A percentile compares a stretch with the other conserved stretches of the same genome.
Conservation (phyloP, 768 basidiomycete genomes). For the Boletus huronensis region DNA sequence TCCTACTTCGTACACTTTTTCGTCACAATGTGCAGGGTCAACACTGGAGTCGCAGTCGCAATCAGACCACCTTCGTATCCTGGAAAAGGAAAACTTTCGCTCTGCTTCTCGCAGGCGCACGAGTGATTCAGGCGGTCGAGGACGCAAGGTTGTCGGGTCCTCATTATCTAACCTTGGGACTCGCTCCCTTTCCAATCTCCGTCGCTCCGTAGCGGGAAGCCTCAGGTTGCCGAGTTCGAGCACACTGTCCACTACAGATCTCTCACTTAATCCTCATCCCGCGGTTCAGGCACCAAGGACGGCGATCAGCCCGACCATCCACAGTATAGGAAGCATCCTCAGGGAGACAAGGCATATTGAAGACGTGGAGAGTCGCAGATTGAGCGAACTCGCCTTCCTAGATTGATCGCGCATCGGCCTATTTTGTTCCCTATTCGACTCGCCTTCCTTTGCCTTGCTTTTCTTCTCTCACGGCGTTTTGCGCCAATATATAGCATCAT, state of each 20-base stretch:
- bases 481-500: slow-evolving; percentile 1
- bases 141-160: not conserved
- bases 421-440: not conserved
- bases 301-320: slow-evolving; percentile 56
- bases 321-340: slow-evolving; percentile 56
- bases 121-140: slow-evolving; percentile 15
- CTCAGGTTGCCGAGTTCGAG: slow-evolving; percentile 19
- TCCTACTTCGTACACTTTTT: slow-evolving; percentile 23
- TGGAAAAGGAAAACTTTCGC: slow-evolving; percentile 14
- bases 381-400: slow-evolving; percentile 72
- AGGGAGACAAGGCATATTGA: slow-evolving; percentile 50
- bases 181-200: slow-evolving; percentile 42
- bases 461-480: slow-evolving; percentile 1
- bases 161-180: slow-evolving; percentile 31
- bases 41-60: slow-evolving; percentile 14
- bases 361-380: slow-evolving; percentile 64
- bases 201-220: slow-evolving; percentile 42
- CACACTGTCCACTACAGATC: slow-evolving; percentile 22
- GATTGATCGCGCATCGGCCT: slow-evolving; percentile 21
- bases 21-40: slow-evolving; percentile 18
- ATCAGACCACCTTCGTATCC: slow-evolving; percentile 1
- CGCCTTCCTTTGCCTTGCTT: not conserved
- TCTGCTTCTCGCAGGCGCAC: slow-evolving; percentile 19
- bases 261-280: slow-evolving; percentile 29
- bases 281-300: slow-evolving; percentile 28